Evolutionary conservation across 352 stramenopile genomes (phyloP), one percentile per base, ranked within the genome.

Genomic region (Phytopythium vexans): DNA sequence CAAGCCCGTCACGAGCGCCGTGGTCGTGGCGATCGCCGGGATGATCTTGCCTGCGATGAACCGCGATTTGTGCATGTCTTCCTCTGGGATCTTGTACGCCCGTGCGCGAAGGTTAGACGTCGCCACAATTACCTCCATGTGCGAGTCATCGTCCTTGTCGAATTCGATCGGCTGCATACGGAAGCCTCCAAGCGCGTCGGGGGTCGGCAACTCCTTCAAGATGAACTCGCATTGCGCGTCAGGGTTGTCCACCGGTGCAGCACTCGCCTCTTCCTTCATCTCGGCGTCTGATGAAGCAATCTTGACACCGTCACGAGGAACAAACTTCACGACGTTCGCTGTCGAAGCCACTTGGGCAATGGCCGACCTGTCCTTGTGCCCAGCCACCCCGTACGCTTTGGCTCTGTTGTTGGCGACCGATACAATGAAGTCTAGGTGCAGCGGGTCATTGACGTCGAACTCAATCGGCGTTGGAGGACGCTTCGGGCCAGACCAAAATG

Each of bases 1-100:
- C 5, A 99, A 81, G 37, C 97, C 98, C 0, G 97, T 99, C 34
- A 99, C 97, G 36, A 99, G 75, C 14, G 97, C 96, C 11, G 98
- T 99, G 8, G 97, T 99, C 38, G 98, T 99, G 16, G 98, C 97
- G 69, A 99, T 99, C 12, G 98, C 98, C 9, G 98, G 98, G 58
- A 99, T 99, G 67, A 99, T 99, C 66, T 98, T 98, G 48, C 98
- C 98, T n/a, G 98, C 98, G 76, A 99, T 99, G 34, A 98, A 97
- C 48, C 97, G 95, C 33, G 95, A 98, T 50, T 97, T 94, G 75
- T 99, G 96, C 68, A 98, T 97, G 63, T 99, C 96, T 42, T 85
- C 95, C 51, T 98, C 97, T 12, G 88, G 90, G 54, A 99, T 99
- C 42, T 89, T 93, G 79, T 99, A 99, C 66, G 98, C 98, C 16